Percentiles rank a stretch among this genome's conserved stretches.
Evolutionary conservation across 2,329 filamentous ascomycete species (phyloP).

Genomic region (Pleurostoma richardsiae): DNA sequence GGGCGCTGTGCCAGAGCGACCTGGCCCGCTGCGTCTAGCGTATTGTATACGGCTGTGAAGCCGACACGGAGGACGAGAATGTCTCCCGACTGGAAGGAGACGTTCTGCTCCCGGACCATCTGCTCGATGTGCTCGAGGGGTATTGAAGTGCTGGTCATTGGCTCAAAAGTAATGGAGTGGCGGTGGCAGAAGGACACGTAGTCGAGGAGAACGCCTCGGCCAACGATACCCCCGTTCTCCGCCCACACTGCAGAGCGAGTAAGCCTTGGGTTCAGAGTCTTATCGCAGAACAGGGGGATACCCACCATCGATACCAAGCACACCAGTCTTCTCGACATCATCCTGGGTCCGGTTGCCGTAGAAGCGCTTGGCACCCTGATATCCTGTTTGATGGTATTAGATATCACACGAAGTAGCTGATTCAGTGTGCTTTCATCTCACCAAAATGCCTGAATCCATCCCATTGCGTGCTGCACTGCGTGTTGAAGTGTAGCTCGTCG

Average conservation of each 20-base stretch:
- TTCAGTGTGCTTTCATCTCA: constrained; percentile 2
- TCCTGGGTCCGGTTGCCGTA: constrained; percentile 33
- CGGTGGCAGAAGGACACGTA: constrained; percentile 14
- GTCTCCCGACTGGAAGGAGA: constrained; percentile 26
- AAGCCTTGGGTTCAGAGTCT: background rate
- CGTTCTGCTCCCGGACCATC: constrained; percentile 24
- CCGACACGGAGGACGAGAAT: constrained; percentile 33
- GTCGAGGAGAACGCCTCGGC: constrained; percentile 42
- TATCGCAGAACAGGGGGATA: background rate
- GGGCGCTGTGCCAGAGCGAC: background rate
- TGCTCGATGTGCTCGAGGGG: constrained; percentile 20
- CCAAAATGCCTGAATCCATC: constrained; percentile 36
- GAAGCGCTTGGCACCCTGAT: constrained; percentile 31
- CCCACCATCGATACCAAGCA: constrained; percentile 34
- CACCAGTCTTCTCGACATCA: constrained; percentile 25
- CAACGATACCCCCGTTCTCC: constrained; percentile 32
- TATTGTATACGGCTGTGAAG: constrained; percentile 23
- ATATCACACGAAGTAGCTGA: constrained; percentile 2
- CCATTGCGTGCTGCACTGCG: constrained; percentile 51
- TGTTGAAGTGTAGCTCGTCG: constrained; percentile 50
- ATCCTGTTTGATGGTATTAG: constrained; percentile 18
- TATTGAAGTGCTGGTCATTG: constrained; percentile 12
- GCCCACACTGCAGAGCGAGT: constrained; percentile 21
- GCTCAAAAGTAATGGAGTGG: constrained; percentile 5
- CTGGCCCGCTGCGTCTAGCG: background rate